phyloP scores from a whole-genome alignment of 23 red algal genomes.

The Gracilaria domingensis region DNA sequence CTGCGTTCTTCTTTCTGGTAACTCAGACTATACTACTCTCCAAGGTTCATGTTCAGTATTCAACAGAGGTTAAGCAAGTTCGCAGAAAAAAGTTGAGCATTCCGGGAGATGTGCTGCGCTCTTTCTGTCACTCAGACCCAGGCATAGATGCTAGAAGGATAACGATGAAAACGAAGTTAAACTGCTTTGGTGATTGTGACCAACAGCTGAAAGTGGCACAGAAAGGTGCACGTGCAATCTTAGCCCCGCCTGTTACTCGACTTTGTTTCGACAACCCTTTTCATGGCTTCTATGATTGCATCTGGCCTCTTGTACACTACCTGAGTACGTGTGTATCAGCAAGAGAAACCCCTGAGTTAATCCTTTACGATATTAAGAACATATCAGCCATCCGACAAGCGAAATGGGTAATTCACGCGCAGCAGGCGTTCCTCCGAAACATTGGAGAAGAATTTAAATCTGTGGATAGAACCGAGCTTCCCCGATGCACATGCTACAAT shows the following conservation, averaged over 20 bases:
- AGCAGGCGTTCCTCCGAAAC: slow-evolving; percentile 25
- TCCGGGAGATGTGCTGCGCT: background rate
- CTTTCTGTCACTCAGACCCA: slow-evolving; percentile 51
- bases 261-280: slow-evolving; percentile 44
- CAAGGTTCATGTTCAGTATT: background rate
- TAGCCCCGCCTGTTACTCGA: slow-evolving; percentile 22
- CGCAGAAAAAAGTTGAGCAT: background rate
- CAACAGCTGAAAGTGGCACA: background rate
- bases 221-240: background rate
- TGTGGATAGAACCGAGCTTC: slow-evolving; percentile 7
- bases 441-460: background rate
- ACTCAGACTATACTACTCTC: background rate
- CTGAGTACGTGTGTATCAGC: slow-evolving; percentile 13
- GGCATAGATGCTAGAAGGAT: slow-evolving; percentile 22
- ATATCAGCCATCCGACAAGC: slow-evolving; percentile 2
- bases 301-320: slow-evolving; percentile 59
- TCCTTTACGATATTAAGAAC: slow-evolving; percentile 19
- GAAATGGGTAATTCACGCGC: slow-evolving; percentile 36
- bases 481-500: slow-evolving; percentile 27
- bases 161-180: slow-evolving; percentile 7
- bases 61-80: background rate
- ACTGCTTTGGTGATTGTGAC: slow-evolving; percentile 35
- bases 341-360: background rate
- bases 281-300: slow-evolving; percentile 63
- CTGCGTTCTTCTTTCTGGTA: background rate